phyloP scores from a whole-genome alignment of 148 eudicot genomes.

The Rhododendron vialii region DNA sequence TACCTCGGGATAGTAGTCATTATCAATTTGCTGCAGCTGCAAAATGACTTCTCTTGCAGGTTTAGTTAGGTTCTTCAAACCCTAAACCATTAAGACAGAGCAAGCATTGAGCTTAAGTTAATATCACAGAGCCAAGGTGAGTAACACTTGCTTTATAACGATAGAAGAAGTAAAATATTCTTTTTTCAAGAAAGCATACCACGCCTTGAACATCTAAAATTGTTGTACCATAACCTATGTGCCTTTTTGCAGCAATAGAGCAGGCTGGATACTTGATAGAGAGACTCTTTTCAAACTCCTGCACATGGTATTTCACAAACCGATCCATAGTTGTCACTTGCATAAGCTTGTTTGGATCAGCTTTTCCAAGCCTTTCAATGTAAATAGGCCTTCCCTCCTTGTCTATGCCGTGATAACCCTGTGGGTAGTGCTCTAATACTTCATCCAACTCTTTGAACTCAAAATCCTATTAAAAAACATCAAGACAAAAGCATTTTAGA shows the following conservation, averaged over 20 bases:
- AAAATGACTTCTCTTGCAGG: conserved; percentile 72
- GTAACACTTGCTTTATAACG: background rate
- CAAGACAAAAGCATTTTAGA: background rate
- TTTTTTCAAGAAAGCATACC: conserved; percentile 42
- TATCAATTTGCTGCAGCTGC: conserved; percentile 77
- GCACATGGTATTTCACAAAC: conserved; percentile 69
- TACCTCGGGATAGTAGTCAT: conserved; percentile 90
- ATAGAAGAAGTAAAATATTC: background rate
- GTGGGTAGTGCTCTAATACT: conserved; percentile 65
- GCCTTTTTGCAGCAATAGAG: conserved; percentile 73
- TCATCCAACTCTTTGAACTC: conserved; percentile 68
- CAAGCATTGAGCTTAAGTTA: conserved; percentile 4
- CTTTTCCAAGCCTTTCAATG: conserved; percentile 74
- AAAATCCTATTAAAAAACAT: conserved; percentile 51
- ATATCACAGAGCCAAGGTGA: background rate
- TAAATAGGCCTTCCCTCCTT: conserved; percentile 89
- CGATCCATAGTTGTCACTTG: conserved; percentile 80
- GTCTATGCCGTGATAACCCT: conserved; percentile 88
- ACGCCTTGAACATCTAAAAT: conserved; percentile 90
- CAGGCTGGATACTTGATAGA: conserved; percentile 79
- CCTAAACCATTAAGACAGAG: conserved; percentile 37
- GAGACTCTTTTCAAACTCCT: conserved; percentile 73
- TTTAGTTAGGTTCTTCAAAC: conserved; percentile 61
- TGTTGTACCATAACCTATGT: conserved; percentile 74
- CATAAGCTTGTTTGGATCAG: conserved; percentile 68